A percentile compares a stretch with the other conserved stretches of the same genome.
phyloP scores from a whole-genome alignment of 2,329 filamentous ascomycete genomes.

The Ceratocystis harringtonii region DNA sequence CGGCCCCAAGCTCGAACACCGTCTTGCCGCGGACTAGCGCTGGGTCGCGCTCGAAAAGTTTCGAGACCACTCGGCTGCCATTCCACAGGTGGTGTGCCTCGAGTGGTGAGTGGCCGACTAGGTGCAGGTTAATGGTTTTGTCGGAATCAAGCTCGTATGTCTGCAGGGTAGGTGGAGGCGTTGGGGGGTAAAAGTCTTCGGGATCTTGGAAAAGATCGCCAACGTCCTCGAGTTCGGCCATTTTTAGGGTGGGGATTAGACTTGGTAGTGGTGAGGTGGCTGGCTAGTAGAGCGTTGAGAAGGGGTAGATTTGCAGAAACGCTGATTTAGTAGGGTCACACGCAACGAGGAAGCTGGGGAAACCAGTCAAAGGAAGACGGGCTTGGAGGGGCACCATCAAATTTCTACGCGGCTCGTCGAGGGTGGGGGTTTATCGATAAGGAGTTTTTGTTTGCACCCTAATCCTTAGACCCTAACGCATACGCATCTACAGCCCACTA shows the following conservation, averaged over 20 bases:
- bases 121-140: slow-evolving; percentile 49
- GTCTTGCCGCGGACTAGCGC: slow-evolving; percentile 47
- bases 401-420: not conserved
- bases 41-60: slow-evolving; percentile 61
- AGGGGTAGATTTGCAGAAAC: not conserved
- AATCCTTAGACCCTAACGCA: not conserved
- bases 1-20: slow-evolving; percentile 82
- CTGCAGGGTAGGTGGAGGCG: slow-evolving; percentile 59
- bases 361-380: not conserved
- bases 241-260: slow-evolving; percentile 14
- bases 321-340: not conserved
- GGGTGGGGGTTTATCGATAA: slow-evolving; percentile 8
- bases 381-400: not conserved
- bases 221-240: slow-evolving; percentile 27
- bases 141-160: slow-evolving; percentile 56
- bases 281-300: not conserved
- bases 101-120: slow-evolving; percentile 76
- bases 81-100: slow-evolving; percentile 93
- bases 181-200: slow-evolving; percentile 61
- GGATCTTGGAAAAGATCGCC: slow-evolving; percentile 63
- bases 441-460: not conserved
- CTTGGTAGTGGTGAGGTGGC: not conserved
- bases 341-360: not conserved
- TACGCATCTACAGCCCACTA: slow-evolving; percentile 28
- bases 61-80: slow-evolving; percentile 60